Percentiles rank a stretch among this genome's conserved stretches.
Conservation (phyloP, 2,329 filamentous ascomycete genomes). For the Verticillium nubilum region DNA sequence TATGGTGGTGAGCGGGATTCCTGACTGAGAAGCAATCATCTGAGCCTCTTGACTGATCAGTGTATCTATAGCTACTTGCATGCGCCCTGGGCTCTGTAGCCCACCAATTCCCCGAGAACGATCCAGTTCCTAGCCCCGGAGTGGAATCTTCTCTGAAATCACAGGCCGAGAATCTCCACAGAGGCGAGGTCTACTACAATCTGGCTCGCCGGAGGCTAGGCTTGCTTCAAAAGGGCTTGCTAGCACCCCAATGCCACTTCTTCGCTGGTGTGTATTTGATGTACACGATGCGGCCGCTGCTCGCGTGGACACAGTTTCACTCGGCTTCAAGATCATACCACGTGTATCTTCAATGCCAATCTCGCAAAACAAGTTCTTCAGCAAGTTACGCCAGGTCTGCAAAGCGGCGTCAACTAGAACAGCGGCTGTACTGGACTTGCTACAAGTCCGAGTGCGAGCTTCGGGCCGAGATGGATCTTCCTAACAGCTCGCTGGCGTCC, state of each 20-base stretch:
- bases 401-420: constrained; percentile 24
- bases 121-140: neutral
- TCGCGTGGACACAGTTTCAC: constrained; percentile 30
- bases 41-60: neutral
- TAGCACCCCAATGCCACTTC: constrained; percentile 30
- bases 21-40: neutral
- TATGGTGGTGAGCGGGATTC: constrained; percentile 21
- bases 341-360: constrained; percentile 22
- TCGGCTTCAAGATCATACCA: constrained; percentile 23
- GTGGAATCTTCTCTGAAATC: neutral
- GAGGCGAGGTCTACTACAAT: constrained; percentile 17
- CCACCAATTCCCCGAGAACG: constrained; percentile 10
- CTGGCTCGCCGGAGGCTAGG: constrained; percentile 18
- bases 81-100: constrained; percentile 23
- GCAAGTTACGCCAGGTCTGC: constrained; percentile 1
- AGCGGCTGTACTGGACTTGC: constrained; percentile 35
- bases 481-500: constrained; percentile 26
- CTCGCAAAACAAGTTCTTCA: constrained; percentile 8
- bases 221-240: constrained; percentile 18
- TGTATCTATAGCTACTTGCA: constrained; percentile 18
- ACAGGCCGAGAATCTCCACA: constrained; percentile 10
- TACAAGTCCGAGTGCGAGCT: constrained; percentile 37
- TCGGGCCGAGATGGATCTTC: constrained; percentile 30
- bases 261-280: constrained; percentile 32
- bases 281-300: constrained; percentile 31